These are phyloP conservation scores for Atalantia buxifolia DNA, from an alignment of 345 rosid genomes.

Conservation along the genomic window DNA sequence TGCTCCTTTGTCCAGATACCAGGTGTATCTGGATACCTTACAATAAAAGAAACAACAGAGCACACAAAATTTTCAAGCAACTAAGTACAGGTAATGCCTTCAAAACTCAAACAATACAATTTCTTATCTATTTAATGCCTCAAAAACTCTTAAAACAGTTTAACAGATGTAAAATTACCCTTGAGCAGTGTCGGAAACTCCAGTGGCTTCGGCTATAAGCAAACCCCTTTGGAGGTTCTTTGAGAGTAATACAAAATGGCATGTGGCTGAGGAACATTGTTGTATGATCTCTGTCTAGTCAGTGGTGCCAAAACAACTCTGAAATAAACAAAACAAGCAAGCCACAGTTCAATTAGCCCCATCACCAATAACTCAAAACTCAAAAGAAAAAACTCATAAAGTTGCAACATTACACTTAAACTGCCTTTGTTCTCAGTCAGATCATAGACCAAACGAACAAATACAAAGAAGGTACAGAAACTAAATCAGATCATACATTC, in stretches of 20 bases:
- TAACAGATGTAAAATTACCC: neutral
- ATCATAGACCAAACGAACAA: neutral
- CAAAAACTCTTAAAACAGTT: neutral
- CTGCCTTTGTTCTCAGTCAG: neutral
- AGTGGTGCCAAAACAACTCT: slow-evolving; percentile 64
- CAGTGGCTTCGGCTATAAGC: slow-evolving; percentile 48
- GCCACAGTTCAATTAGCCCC: neutral
- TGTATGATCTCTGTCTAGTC: slow-evolving; percentile 54
- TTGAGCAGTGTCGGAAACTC: neutral
- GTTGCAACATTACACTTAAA: neutral
- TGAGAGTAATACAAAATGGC: slow-evolving; percentile 69
- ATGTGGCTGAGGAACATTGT: slow-evolving; percentile 63
- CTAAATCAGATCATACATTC: neutral
- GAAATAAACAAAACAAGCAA: neutral
- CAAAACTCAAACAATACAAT: neutral
- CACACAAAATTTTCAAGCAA: neutral
- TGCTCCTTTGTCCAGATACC: slow-evolving; percentile 86
- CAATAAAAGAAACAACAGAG: neutral
- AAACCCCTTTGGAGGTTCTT: slow-evolving; percentile 59
- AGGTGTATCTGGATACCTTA: slow-evolving; percentile 48
- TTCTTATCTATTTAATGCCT: too few relatives aligned
- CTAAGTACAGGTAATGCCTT: neutral
- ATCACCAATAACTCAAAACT: neutral
- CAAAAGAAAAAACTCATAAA: neutral
- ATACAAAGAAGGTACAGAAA: neutral